Evolutionary conservation across 2,329 filamentous ascomycete species (phyloP).

Genomic region (Macroventuria anomochaeta): DNA sequence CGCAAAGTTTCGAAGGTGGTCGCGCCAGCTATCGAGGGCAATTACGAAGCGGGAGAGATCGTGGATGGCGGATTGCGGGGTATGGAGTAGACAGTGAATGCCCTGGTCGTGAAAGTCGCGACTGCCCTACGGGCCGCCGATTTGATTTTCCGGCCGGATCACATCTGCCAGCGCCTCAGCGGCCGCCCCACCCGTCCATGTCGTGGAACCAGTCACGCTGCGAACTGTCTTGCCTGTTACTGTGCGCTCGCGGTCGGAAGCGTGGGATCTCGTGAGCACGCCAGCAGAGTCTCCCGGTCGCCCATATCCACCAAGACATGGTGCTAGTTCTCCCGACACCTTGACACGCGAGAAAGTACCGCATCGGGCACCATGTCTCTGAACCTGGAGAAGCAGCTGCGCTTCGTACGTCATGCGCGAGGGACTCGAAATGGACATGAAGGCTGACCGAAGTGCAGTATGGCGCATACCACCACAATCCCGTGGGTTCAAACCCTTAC

Average conservation of each 20-base stretch:
- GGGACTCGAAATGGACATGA: not conserved
- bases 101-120: slow-evolving; percentile 12
- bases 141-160: not conserved
- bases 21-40: slow-evolving; percentile 25
- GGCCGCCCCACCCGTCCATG: slow-evolving; percentile 31
- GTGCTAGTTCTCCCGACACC: slow-evolving; percentile 30
- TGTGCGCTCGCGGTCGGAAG: slow-evolving; percentile 23
- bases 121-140: not conserved
- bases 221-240: slow-evolving; percentile 22
- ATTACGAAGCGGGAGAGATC: slow-evolving; percentile 15
- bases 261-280: slow-evolving; percentile 16
- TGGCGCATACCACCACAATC: slow-evolving; percentile 81
- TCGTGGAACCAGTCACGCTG: slow-evolving; percentile 36
- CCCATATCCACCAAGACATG: slow-evolving; percentile 35
- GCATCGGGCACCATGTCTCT: slow-evolving; percentile 59
- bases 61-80: slow-evolving; percentile 22
- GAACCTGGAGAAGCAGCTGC: slow-evolving; percentile 81
- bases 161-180: slow-evolving; percentile 28
- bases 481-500: slow-evolving; percentile 53
- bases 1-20: slow-evolving; percentile 26
- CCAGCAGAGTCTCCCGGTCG: slow-evolving; percentile 7
- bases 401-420: slow-evolving; percentile 68
- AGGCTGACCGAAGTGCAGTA: slow-evolving; percentile 62
- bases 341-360: slow-evolving; percentile 37
- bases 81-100: slow-evolving; percentile 12